Evolutionary conservation across 768 basidiomycete species (phyloP).

Genomic region (Amylocystis lapponica): DNA sequence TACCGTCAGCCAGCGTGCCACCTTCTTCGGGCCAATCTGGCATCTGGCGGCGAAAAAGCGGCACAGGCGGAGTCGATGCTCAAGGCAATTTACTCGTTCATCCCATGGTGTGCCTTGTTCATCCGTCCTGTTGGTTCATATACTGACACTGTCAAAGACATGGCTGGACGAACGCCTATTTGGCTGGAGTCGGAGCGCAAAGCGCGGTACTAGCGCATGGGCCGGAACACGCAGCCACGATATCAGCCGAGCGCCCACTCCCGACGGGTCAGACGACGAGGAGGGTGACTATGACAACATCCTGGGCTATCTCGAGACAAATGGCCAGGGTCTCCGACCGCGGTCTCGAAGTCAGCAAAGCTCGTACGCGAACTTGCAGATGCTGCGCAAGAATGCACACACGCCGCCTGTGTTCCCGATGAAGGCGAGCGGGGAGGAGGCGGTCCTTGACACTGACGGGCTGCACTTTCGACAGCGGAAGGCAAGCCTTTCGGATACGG

Average conservation of each 20-base stretch:
- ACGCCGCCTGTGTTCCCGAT: constrained; percentile 21
- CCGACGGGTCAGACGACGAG: constrained; percentile 80
- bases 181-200: constrained; percentile 80
- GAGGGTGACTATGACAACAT: constrained; percentile 94
- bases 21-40: constrained; percentile 72
- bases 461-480: constrained; percentile 38
- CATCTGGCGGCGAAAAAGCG: constrained; percentile 74
- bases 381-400: constrained; percentile 44
- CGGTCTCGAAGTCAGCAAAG: constrained; percentile 15
- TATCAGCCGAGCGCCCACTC: constrained; percentile 58
- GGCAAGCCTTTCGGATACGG: constrained; percentile 57
- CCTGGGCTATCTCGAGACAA: constrained; percentile 53
- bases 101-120: constrained; percentile 57
- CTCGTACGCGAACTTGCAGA: constrained; percentile 73
- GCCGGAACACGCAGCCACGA: constrained; percentile 55
- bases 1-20: constrained; percentile 80
- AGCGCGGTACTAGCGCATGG: constrained; percentile 86
- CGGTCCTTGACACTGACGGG: constrained; percentile 31
- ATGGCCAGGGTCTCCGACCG: constrained; percentile 36
- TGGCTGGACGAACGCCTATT: constrained; percentile 95
- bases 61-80: constrained; percentile 77
- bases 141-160: constrained; percentile 32
- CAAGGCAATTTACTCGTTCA: constrained; percentile 82
- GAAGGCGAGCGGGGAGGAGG: constrained; percentile 9
- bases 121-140: constrained; percentile 7